A percentile compares a stretch with the other conserved stretches of the same genome.
These are phyloP conservation scores for Aspergillus costaricaensis DNA, from an alignment of 2,329 filamentous ascomycete genomes.

Conservation along the genomic window DNA sequence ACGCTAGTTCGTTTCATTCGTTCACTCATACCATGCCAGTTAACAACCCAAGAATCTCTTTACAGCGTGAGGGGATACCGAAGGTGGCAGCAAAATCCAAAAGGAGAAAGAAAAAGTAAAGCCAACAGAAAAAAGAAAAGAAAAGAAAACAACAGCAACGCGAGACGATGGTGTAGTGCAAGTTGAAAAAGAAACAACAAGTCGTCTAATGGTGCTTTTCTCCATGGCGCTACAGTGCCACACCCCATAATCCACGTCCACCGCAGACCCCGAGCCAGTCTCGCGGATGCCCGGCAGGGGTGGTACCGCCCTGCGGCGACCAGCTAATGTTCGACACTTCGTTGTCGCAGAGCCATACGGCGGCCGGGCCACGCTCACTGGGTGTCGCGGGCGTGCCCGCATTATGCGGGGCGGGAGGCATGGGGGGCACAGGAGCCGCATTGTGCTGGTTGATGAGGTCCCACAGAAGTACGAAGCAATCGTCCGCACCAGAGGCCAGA, in stretches of 20 bases:
- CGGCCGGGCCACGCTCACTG: constrained; percentile 47
- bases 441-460: constrained; percentile 75
- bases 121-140: constrained; percentile 9
- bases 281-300: constrained; percentile 33
- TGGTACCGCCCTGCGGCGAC: constrained; percentile 46
- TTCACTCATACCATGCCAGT: constrained; percentile 34
- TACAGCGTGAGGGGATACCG: constrained; percentile 10
- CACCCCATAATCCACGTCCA: constrained; percentile 49
- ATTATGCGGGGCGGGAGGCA: constrained; percentile 38
- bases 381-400: constrained; percentile 33
- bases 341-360: constrained; percentile 50
- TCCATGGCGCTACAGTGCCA: constrained; percentile 35
- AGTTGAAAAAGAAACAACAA: not conserved
- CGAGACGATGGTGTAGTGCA: not conserved
- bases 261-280: constrained; percentile 51
- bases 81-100: not conserved
- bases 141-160: not conserved
- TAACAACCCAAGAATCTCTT: constrained; percentile 15
- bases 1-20: constrained; percentile 28
- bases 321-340: constrained; percentile 52
- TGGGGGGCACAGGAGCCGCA: constrained; percentile 49
- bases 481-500: constrained; percentile 87
- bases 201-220: constrained; percentile 13
- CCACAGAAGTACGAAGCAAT: constrained; percentile 90
- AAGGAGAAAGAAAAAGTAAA: constrained; percentile 9